Evolutionary conservation across 805 yeast species (phyloP), one percentile per base, ranked within the genome.

Genomic region (Wickerhamomyces kurtzmanii): DNA sequence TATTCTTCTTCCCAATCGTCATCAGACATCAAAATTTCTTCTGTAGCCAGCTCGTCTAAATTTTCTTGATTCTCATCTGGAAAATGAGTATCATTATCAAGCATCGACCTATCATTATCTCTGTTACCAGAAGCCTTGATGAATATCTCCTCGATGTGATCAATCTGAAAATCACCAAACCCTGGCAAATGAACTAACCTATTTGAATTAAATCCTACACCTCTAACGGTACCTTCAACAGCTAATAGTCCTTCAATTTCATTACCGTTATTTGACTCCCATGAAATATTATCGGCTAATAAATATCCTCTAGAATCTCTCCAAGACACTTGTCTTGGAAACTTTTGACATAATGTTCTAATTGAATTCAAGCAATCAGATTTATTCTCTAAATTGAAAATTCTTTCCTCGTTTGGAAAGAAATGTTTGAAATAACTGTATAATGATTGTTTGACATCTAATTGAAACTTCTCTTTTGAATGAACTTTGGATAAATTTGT

Each of bases 241-340:
- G 70, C 69, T 21, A 86, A 48, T 17, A 58, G 45, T 6, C 60
- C 62, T 31, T 52, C 58, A 16, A 42, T 31, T 24, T 49, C 41
- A 34, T 48, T 53, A 22, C 34, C 31, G 17, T 46, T 42, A 8
- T 39, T 32, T 5, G 54, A 43, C 12, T 57, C 50, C 62, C 69
- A 69, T 14, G 50, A 40, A 1, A 81, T 62, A 4, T 54, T 45
- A 39, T 86, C 93, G 2, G 93, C 87, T 8, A 91, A 66, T 29
- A 91, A 29, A 57, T 86, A 91, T 6, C 95, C 89, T 47, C 98
- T 66, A n/a, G 75, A 57, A 42, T 89, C 96, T 57, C 97, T 76
- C 97, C 98, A 91, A 15, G 71, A 71, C 26, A 93, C 63, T 1
- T 83, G 72, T 46, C 75, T 77, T 16, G 98, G 98, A 43, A 77